phyloP scores from a whole-genome alignment of 148 eudicot species.

The Nyssa sinensis region DNA sequence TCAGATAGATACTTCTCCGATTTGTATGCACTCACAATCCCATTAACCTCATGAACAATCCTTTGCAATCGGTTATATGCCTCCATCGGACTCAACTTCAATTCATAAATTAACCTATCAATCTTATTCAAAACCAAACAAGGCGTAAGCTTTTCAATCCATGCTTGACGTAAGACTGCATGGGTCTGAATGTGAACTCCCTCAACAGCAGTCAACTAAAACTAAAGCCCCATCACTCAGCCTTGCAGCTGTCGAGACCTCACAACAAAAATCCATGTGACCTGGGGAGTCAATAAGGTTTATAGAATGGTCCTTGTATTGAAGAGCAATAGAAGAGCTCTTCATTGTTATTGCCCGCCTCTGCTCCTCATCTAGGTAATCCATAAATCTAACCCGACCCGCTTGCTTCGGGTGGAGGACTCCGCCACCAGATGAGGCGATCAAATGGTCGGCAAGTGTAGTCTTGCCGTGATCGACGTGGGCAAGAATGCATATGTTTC shows the following conservation, averaged over 20 bases:
- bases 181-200: slow-evolving; percentile 99
- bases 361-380: slow-evolving; percentile 90
- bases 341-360: slow-evolving; percentile 93
- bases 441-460: slow-evolving; percentile 91
- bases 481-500: slow-evolving; percentile 92
- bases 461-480: slow-evolving; percentile 98
- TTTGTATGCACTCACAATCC: slow-evolving; percentile 75
- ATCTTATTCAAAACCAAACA: slow-evolving; percentile 92
- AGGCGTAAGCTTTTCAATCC: slow-evolving; percentile 90
- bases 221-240: slow-evolving; percentile 91
- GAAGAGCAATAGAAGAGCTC: slow-evolving; percentile 73
- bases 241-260: slow-evolving; percentile 91
- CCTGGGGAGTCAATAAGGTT: slow-evolving; percentile 96
- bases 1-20: slow-evolving; percentile 93
- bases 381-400: slow-evolving; percentile 75
- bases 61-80: slow-evolving; percentile 68
- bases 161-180: slow-evolving; percentile 90
- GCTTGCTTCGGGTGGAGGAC: slow-evolving; percentile 91
- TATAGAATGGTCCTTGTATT: slow-evolving; percentile 42
- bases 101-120: slow-evolving; percentile 80
- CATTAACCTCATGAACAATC: slow-evolving; percentile 92
- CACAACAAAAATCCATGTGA: slow-evolving; percentile 96
- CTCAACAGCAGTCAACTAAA: slow-evolving; percentile 88
- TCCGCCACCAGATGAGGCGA: slow-evolving; percentile 73
- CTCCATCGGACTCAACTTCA: slow-evolving; percentile 81